Percentiles rank a stretch among this genome's conserved stretches.
phyloP scores from a whole-genome alignment of 176 grass and related monocot genomes.

The Oropetium thomaeum region DNA sequence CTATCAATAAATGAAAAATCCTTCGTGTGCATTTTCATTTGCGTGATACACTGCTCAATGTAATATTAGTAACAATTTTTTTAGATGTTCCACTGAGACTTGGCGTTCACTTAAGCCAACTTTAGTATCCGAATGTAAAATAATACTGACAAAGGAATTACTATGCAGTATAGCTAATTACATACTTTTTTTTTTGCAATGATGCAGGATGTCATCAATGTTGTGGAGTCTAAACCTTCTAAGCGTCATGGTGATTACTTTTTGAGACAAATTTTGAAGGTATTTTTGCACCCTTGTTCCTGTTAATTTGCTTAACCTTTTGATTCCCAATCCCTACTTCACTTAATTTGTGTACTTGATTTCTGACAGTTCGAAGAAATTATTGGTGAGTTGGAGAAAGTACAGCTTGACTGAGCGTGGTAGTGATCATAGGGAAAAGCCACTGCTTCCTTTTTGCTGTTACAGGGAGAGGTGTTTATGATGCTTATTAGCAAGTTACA shows the following conservation, averaged over 20 bases:
- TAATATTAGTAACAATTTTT: not conserved
- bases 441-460: conserved; percentile 13
- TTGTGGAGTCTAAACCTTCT: conserved; percentile 71
- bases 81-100: not conserved
- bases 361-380: conserved; percentile 82
- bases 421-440: conserved; percentile 4
- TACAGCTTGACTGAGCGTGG: conserved; percentile 69
- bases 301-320: not conserved
- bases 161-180: not conserved
- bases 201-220: conserved; percentile 76
- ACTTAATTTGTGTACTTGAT: not conserved
- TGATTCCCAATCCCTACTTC: not conserved
- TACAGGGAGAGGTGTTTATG: conserved; percentile 13
- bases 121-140: not conserved
- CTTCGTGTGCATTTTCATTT: not conserved
- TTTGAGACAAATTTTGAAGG: conserved; percentile 97
- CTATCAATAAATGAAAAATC: not conserved
- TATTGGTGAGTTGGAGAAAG: conserved; percentile 77
- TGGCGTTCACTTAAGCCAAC: not conserved
- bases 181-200: not conserved
- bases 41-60: not conserved
- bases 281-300: conserved; percentile 6
- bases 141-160: not conserved
- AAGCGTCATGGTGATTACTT: conserved; percentile 89
- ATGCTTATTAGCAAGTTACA: conserved; percentile 11